Conservation (phyloP, 495 filamentous ascomycete species). For the Penicillium subrubescens region DNA sequence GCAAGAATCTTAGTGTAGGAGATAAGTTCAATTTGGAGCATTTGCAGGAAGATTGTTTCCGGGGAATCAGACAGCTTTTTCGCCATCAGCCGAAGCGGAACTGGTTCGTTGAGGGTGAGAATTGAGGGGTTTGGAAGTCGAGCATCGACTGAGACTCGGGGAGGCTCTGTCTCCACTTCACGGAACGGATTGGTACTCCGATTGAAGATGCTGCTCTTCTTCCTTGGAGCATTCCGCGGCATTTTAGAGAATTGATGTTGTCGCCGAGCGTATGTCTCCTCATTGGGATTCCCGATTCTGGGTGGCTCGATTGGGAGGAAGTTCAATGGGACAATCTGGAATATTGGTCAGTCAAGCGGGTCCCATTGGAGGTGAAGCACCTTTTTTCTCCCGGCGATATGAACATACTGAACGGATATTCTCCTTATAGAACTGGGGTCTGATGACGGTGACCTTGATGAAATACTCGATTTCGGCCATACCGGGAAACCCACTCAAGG, state of each 20-base stretch:
- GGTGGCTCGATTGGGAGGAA: conserved; percentile 94
- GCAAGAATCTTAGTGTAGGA: conserved; percentile 77
- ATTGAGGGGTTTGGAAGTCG: conserved; percentile 87
- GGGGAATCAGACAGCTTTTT: conserved; percentile 67
- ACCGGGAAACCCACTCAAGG: conserved; percentile 76
- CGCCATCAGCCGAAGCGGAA: conserved; percentile 79
- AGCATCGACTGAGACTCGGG: conserved; percentile 68
- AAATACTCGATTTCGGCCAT: conserved; percentile 91
- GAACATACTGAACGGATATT: conserved; percentile 67
- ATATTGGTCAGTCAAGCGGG: conserved; percentile 10
- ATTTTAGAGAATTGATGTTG: conserved; percentile 70
- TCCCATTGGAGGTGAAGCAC: not conserved
- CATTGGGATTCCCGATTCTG: conserved; percentile 60
- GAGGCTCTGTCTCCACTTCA: conserved; percentile 36
- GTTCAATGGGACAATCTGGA: conserved; percentile 62
- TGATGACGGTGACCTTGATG: conserved; percentile 84
- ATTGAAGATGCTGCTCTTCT: conserved; percentile 61
- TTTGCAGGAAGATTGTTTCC: conserved; percentile 70
- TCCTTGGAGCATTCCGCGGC: conserved; percentile 28
- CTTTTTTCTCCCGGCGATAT: not conserved
- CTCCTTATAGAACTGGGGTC: conserved; percentile 81
- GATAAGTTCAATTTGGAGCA: conserved; percentile 77
- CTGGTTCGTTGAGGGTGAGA: conserved; percentile 80
- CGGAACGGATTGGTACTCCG: conserved; percentile 32
- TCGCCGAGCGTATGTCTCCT: conserved; percentile 82